Evolutionary conservation across 2,329 filamentous ascomycete species (phyloP).

Genomic region (Cordyceps pruinosa): DNA sequence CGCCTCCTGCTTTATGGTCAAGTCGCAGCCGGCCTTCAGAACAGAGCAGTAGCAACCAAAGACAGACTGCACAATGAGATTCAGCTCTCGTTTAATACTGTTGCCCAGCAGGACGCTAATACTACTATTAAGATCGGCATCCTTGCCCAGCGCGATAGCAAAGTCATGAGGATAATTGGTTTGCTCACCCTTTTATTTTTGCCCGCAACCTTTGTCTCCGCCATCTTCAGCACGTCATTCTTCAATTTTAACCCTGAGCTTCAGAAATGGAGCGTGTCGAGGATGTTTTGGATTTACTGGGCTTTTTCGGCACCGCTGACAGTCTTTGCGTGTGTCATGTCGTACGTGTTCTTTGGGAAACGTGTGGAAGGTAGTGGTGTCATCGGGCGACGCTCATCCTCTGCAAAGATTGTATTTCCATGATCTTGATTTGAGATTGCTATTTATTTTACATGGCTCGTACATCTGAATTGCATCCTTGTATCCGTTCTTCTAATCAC

Average conservation of each 20-base stretch:
- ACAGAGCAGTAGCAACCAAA: conserved; percentile 32
- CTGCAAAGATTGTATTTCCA: too few relatives aligned
- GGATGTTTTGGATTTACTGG: conserved; percentile 29
- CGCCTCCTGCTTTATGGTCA: conserved; percentile 28
- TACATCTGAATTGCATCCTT: too few relatives aligned
- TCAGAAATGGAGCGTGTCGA: conserved; percentile 17
- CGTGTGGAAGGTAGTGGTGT: too few relatives aligned
- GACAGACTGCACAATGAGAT: conserved; percentile 48
- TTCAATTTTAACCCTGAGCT: conserved; percentile 28
- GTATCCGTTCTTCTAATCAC: too few relatives aligned
- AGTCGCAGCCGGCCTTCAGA: conserved; percentile 27
- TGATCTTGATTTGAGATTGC: too few relatives aligned
- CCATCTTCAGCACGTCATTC: conserved; percentile 41
- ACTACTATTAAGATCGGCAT: conserved; percentile 33
- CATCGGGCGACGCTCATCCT: too few relatives aligned
- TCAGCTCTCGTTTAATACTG: conserved; percentile 41
- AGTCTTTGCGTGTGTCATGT: not conserved
- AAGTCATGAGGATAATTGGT: conserved; percentile 45
- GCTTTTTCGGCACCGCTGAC: not conserved
- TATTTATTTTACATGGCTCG: too few relatives aligned
- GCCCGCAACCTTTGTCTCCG: conserved; percentile 43
- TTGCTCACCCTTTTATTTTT: conserved; percentile 43
- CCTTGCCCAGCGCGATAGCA: conserved; percentile 38
- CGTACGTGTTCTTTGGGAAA: too few relatives aligned
- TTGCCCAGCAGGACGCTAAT: conserved; percentile 34